Evolutionary conservation across 2,329 filamentous ascomycete genomes (phyloP).

Genomic region (Clonostachys rhizophaga): DNA sequence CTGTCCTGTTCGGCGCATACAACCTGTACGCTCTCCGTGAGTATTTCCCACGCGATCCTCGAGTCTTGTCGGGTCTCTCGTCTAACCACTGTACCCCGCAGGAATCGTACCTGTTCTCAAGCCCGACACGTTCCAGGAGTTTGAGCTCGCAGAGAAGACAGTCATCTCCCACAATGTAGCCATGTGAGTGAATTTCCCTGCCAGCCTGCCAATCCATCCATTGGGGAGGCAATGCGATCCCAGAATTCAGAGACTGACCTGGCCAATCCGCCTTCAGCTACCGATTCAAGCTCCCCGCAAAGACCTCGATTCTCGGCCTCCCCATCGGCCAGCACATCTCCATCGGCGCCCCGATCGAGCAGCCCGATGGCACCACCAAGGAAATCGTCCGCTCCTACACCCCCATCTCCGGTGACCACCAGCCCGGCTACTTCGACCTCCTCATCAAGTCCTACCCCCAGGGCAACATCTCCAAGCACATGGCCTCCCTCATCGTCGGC

Average conservation of each 20-base stretch:
- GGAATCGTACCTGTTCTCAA: conserved; percentile 65
- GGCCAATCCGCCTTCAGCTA: conserved; percentile 51
- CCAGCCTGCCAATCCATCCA: not conserved
- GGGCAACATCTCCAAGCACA: conserved; percentile 93
- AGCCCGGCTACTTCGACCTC: conserved; percentile 89
- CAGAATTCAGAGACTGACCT: conserved; percentile 3
- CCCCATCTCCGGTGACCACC: conserved; percentile 83
- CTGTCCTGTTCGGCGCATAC: conserved; percentile 60
- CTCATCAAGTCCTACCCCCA: conserved; percentile 97
- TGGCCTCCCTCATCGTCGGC: conserved; percentile 78
- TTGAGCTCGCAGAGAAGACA: conserved; percentile 91
- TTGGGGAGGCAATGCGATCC: not conserved
- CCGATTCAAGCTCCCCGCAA: conserved; percentile 79
- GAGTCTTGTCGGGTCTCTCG: not conserved
- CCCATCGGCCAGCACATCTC: conserved; percentile 99
- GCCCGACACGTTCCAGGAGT: conserved; percentile 83
- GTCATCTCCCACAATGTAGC: conserved; percentile 97
- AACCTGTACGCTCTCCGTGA: conserved; percentile 70
- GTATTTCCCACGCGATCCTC: conserved; percentile 22
- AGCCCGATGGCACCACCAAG: conserved; percentile 67
- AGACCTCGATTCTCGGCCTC: conserved; percentile 81
- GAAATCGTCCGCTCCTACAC: conserved; percentile 91
- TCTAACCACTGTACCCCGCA: not conserved
- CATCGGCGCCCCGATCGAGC: conserved; percentile 70
- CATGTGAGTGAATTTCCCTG: conserved; percentile 55